These are phyloP conservation scores for Pythium volutum DNA, from an alignment of 352 stramenopile species.

Conservation along the genomic window DNA sequence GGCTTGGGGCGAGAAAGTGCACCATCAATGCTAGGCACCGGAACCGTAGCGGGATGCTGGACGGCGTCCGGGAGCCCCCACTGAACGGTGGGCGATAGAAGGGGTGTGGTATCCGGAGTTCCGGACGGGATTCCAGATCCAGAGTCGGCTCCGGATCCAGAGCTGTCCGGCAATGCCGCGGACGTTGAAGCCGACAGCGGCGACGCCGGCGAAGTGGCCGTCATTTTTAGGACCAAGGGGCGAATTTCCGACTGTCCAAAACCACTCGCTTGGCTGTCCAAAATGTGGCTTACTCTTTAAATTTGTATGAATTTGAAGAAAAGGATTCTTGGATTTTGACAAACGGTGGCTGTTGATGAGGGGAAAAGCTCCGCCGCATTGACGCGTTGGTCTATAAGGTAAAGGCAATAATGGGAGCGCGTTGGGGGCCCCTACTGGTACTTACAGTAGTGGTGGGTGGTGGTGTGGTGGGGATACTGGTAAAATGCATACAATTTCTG, in stretches of 20 bases:
- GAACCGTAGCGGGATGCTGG: neutral
- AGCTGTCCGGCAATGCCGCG: neutral
- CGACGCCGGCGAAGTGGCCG: neutral
- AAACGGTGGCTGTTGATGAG: no score
- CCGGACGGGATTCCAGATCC: neutral
- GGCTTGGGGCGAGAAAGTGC: neutral
- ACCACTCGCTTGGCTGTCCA: slow-evolving; percentile 3
- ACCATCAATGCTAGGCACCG: neutral
- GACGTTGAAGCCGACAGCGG: neutral
- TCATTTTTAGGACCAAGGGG: no score
- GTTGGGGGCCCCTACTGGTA: neutral
- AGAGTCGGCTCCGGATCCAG: neutral
- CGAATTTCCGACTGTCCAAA: slow-evolving; percentile 21
- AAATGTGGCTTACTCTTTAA: neutral
- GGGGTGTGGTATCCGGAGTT: neutral
- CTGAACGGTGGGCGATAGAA: neutral
- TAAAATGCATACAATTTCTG: slow-evolving; percentile 3
- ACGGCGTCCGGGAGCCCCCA: neutral
- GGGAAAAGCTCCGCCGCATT: neutral
- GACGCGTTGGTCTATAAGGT: no score
- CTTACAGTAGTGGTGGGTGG: neutral
- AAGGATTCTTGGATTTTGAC: neutral
- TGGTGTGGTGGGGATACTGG: neutral
- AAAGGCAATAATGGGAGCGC: no score
- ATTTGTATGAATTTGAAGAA: neutral